These are phyloP conservation scores for Mallotus japonicus DNA, from an alignment of 441 rosid species.

Conservation along the genomic window DNA sequence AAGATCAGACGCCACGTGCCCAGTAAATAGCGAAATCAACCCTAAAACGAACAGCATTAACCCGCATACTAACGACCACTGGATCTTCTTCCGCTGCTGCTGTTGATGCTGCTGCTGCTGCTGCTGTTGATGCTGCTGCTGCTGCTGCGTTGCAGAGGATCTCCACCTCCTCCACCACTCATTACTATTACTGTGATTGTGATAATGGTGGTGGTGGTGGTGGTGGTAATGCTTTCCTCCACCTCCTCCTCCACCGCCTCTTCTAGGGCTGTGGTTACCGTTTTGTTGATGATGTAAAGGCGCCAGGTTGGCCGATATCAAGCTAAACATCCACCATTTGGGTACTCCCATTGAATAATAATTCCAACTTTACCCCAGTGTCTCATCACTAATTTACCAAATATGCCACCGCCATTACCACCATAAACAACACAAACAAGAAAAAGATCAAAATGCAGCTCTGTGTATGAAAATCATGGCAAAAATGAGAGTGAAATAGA, in stretches of 20 bases:
- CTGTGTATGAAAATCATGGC: neutral
- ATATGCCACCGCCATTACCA: constrained; percentile 32
- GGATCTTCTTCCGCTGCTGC: constrained; percentile 43
- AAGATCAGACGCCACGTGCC: constrained; percentile 90
- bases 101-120: constrained; percentile 24
- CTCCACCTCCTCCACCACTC: constrained; percentile 42
- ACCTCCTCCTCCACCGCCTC: neutral
- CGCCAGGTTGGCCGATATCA: constrained; percentile 57
- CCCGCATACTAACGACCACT: constrained; percentile 80
- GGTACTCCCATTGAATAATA: constrained; percentile 49
- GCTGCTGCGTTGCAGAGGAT: constrained; percentile 39
- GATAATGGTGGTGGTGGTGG: constrained; percentile 7
- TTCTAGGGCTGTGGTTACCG: constrained; percentile 28
- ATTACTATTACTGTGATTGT: neutral
- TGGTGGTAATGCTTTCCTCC: constrained; percentile 21
- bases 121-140: constrained; percentile 27
- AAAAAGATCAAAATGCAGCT: neutral
- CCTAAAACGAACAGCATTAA: constrained; percentile 82
- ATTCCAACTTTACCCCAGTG: constrained; percentile 22
- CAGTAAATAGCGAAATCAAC: constrained; percentile 83
- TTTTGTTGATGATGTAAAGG: constrained; percentile 46
- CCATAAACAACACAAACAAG: too few relatives aligned
- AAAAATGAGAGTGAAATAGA: neutral
- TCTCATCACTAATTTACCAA: constrained; percentile 41
- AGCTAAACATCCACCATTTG: constrained; percentile 54